Conservation (phyloP, 257 asterid genomes). For the Penstemon davidsonii region DNA sequence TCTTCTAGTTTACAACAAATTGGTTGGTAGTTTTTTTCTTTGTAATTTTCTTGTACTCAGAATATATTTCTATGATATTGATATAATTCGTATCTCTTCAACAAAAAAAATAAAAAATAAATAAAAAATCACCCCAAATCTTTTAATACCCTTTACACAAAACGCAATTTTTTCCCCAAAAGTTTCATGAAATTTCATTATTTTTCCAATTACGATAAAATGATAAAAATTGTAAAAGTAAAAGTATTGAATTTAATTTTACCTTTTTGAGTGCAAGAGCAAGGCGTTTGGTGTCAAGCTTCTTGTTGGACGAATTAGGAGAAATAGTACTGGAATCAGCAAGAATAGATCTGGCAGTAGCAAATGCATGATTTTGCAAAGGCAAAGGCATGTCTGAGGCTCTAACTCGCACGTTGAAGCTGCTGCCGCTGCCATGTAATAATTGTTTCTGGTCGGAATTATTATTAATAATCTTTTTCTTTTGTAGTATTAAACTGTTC, state of each 20-base stretch:
- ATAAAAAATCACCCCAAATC: too few species aligned
- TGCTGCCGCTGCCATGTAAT: conserved; percentile 1
- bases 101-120: too few species aligned
- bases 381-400: conserved; percentile 76
- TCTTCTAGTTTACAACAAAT: too few species aligned
- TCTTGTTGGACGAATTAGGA: conserved; percentile 33
- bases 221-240: too few species aligned
- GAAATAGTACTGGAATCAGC: conserved; percentile 44
- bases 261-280: conserved; percentile 91
- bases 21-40: too few species aligned
- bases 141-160: too few species aligned
- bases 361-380: conserved; percentile 74
- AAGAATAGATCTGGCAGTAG: conserved; percentile 46
- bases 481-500: conserved; percentile 67
- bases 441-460: conserved; percentile 42
- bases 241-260: neutral
- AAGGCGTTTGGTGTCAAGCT: conserved; percentile 69
- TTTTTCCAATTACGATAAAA: too few species aligned
- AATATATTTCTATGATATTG: too few species aligned
- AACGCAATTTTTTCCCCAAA: too few species aligned
- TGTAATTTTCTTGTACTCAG: too few species aligned
- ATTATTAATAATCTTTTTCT: conserved; percentile 38
- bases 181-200: too few species aligned
- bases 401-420: conserved; percentile 53
- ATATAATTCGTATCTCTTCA: too few species aligned